phyloP scores from a whole-genome alignment of 169 alveolate species.

The Plasmodium reichenowi region DNA sequence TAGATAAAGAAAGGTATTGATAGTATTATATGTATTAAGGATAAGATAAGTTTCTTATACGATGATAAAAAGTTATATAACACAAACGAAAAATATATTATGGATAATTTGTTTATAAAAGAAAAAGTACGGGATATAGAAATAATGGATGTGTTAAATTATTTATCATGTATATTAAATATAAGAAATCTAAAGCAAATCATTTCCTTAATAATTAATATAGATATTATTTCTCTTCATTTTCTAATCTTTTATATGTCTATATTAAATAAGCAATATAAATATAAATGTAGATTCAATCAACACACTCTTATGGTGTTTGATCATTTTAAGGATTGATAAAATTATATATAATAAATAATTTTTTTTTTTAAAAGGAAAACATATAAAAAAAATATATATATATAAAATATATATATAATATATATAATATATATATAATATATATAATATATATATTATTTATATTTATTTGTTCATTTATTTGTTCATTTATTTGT shows the following conservation, averaged over 20 bases:
- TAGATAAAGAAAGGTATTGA: constrained; percentile 30
- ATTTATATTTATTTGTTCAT: no score
- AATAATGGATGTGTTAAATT: constrained; percentile 8
- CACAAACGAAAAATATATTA: neutral
- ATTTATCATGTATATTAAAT: constrained; percentile 38
- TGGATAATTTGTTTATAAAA: neutral
- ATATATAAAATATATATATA: no score
- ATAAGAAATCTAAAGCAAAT: constrained; percentile 11
- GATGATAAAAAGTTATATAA: neutral
- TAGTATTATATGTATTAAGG: constrained; percentile 12
- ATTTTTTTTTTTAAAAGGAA: no score
- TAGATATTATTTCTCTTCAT: constrained; percentile 7
- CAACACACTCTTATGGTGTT: constrained; percentile 31
- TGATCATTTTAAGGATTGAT: constrained; percentile 13
- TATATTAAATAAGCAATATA: constrained; percentile 4
- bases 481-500: no score
- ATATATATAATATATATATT: no score
- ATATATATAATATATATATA: no score
- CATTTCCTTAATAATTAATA: constrained; percentile 7
- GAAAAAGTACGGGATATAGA: neutral
- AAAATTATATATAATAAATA: neutral
- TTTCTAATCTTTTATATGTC: constrained; percentile 31
- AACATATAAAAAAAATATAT: no score
- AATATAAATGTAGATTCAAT: constrained; percentile 35
- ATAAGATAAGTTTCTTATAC: constrained; percentile 5